A percentile compares a stretch with the other conserved stretches of the same genome.
Evolutionary conservation across 176 grass and related monocot genomes (phyloP).

Genomic region (Melocanna baccifera): DNA sequence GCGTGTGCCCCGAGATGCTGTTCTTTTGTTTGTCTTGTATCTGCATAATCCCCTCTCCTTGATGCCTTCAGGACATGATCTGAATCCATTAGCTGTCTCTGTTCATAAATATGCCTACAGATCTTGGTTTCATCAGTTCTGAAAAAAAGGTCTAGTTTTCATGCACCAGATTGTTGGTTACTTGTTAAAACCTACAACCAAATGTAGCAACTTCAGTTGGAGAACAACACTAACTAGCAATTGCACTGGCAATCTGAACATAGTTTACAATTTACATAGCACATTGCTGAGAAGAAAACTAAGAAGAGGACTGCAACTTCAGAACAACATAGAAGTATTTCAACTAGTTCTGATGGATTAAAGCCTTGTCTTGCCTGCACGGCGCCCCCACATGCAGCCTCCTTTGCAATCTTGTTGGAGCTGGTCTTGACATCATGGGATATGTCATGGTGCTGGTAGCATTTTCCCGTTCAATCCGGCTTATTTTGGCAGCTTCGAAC

Average conservation of each 20-base stretch:
- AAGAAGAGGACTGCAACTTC: neutral
- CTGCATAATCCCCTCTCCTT: neutral
- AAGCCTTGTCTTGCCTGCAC: constrained; percentile 15
- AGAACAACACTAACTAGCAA: neutral
- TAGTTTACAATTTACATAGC: neutral
- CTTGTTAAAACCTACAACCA: constrained; percentile 20
- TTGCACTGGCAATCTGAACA: neutral
- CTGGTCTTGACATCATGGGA: constrained; percentile 13
- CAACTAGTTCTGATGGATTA: constrained; percentile 22
- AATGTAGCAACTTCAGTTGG: neutral
- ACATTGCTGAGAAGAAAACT: neutral
- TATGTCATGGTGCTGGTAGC: constrained; percentile 9
- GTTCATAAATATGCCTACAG: constrained; percentile 16
- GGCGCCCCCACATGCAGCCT: constrained; percentile 23
- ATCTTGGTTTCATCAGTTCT: neutral
- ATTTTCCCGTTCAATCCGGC: neutral
- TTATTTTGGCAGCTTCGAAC: too few relatives aligned
- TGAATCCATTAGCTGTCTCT: constrained; percentile 3
- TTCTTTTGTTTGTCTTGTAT: constrained; percentile 2
- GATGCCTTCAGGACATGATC: neutral
- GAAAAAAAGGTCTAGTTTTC: neutral
- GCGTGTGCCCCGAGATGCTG: neutral
- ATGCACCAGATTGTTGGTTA: constrained; percentile 36
- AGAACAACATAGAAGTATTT: neutral
- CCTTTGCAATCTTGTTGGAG: constrained; percentile 16